Percentiles rank a stretch among this genome's conserved stretches.
Evolutionary conservation across 768 basidiomycete species (phyloP).

Genomic region (Naganishia antarctica): DNA sequence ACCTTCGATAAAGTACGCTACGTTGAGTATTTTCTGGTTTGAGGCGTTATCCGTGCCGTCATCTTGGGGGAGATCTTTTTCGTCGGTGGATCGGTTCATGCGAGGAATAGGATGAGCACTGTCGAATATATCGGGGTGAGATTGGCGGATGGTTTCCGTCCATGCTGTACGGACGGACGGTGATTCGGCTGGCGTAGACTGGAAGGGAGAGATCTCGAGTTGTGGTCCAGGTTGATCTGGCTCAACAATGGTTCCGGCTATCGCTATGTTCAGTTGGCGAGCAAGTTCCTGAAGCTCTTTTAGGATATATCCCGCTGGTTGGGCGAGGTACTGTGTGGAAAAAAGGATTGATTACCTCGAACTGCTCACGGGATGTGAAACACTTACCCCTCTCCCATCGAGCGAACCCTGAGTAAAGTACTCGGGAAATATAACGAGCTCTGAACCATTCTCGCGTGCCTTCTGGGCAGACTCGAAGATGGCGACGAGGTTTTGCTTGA

Average conservation of each 20-base stretch:
- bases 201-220: conserved; percentile 18
- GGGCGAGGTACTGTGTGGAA: conserved; percentile 37
- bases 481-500: conserved; percentile 1
- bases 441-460: conserved; percentile 20
- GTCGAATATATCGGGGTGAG: not conserved
- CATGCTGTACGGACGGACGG: not conserved
- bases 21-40: conserved; percentile 36
- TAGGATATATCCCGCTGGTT: conserved; percentile 32
- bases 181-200: not conserved
- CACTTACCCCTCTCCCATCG: conserved; percentile 37
- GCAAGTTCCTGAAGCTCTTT: conserved; percentile 31
- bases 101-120: not conserved
- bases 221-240: conserved; percentile 28
- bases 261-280: conserved; percentile 29
- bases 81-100: conserved; percentile 16
- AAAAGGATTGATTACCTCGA: not conserved
- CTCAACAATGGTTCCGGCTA: conserved; percentile 39
- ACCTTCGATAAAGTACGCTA: conserved; percentile 40
- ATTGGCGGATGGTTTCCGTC: not conserved
- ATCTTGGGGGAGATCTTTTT: conserved; percentile 25
- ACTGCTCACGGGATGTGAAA: not conserved
- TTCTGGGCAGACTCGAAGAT: not conserved
- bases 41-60: not conserved
- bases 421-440: conserved; percentile 44
- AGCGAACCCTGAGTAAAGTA: conserved; percentile 44